These are phyloP conservation scores for Suillus subalutaceus DNA, from an alignment of 768 basidiomycete species.

Conservation along the genomic window DNA sequence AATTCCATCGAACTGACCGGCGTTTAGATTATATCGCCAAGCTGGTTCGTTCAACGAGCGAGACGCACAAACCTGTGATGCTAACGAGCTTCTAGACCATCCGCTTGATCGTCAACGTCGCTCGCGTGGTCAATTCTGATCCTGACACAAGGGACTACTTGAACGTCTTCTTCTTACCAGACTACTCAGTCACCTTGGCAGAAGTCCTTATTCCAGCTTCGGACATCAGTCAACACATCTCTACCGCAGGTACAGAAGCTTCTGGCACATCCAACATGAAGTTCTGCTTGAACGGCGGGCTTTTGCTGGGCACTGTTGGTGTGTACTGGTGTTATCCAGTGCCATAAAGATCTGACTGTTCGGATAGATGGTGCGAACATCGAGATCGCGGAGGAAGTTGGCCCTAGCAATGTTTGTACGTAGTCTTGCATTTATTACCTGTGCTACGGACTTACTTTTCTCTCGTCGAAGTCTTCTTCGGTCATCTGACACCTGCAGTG, in stretches of 20 bases:
- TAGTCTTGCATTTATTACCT: constrained; percentile 24
- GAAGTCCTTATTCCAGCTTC: constrained; percentile 89
- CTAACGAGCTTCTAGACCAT: constrained; percentile 60
- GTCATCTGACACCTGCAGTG: constrained; percentile 84
- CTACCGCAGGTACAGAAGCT: constrained; percentile 94
- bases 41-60: constrained; percentile 47
- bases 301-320: constrained; percentile 84
- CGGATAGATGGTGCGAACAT: constrained; percentile 86
- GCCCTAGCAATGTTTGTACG: constrained; percentile 89
- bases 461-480: constrained; percentile 76
- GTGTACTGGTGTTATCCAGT: constrained; percentile 18
- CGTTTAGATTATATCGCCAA: constrained; percentile 86
- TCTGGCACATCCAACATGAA: constrained; percentile 86
- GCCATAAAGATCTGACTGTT: background rate
- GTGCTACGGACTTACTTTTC: background rate
- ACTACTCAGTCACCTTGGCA: constrained; percentile 86
- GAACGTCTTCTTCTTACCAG: constrained; percentile 92
- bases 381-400: constrained; percentile 96
- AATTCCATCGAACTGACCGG: constrained; percentile 14
- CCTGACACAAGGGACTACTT: constrained; percentile 87
- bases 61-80: background rate
- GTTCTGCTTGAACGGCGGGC: constrained; percentile 89
- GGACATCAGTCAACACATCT: constrained; percentile 96
- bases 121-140: constrained; percentile 67
- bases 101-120: constrained; percentile 91